Evolutionary conservation across 495 filamentous ascomycete species (phyloP), one percentile per base, ranked within the genome.

Genomic region (Penicilliopsis zonata): DNA sequence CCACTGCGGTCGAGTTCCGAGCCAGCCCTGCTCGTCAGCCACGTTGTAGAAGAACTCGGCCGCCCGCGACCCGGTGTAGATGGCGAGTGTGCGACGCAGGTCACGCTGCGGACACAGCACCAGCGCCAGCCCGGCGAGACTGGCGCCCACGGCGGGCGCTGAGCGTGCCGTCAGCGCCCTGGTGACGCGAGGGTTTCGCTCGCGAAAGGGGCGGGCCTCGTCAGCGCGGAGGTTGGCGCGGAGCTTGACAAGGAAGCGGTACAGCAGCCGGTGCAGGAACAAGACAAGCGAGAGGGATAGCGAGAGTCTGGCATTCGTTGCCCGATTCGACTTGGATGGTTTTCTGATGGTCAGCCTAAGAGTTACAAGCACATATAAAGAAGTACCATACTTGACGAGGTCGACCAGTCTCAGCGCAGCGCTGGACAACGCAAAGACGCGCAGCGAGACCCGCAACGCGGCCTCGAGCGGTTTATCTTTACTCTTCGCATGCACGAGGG

Each of bases 31-130:
- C 22, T 80, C 73, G 43, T 94, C 86, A 9, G 80, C 59, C 3
- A 72, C 63, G 52, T 93, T 94, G 61, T 86, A 98, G 16, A 78
- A 64, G 45, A 83, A 90, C 54, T 98, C 90, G 34, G 87, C 57
- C 5, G 84, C 80, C 20, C 81, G 72, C 31, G 85, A 84, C 34
- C 78, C 65, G 21, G 74, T 61, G 44, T 86, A 92, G 31, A 94
- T 82, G 0, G 83, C 72, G 22, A 87, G 69, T 0, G 81, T 86
- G 34, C 86, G 57, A 15, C 90, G 72, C 19, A 88, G 56, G 51
- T 90, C 82, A 42, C 76, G 71, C 10, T 69, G 69, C 0, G 90
- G 88, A 40, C 76, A 79, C 5, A 94, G 69, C 2, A 81, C 79
- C 19, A 98, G 57, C 15, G 81, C 78, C 33, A 90, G 64, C 1